Percentiles rank a stretch among this genome's conserved stretches.
Conservation (phyloP, 139 green algal species). For the Mychonastes homosphaera region DNA sequence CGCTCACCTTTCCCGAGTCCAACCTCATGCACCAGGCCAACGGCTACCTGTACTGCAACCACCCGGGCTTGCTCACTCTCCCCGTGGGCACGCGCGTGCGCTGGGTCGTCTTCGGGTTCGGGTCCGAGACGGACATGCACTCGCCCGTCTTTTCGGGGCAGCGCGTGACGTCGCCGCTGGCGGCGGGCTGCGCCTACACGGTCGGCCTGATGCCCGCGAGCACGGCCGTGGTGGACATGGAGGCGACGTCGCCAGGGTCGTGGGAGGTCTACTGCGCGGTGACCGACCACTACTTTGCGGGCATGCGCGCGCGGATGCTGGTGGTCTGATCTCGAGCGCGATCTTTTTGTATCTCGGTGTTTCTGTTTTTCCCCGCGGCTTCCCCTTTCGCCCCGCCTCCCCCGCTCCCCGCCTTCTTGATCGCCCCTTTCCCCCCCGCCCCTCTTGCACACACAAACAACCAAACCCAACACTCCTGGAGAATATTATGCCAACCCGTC, state of each 20-base stretch:
- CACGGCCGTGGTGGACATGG: conserved; percentile 18
- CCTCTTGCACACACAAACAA: too few relatives aligned
- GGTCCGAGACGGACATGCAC: conserved; percentile 43
- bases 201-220: conserved; percentile 28
- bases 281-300: conserved; percentile 37
- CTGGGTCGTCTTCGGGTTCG: conserved; percentile 28
- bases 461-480: too few relatives aligned
- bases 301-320: conserved; percentile 30
- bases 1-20: conserved; percentile 19
- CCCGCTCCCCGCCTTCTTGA: too few relatives aligned
- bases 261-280: conserved; percentile 54
- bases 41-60: conserved; percentile 44
- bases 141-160: conserved; percentile 27
- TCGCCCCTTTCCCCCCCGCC: too few relatives aligned
- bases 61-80: conserved; percentile 24
- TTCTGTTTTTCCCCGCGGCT: too few relatives aligned
- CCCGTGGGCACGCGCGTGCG: conserved; percentile 14
- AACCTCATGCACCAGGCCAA: conserved; percentile 43
- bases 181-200: conserved; percentile 1
- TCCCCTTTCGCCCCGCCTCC: too few relatives aligned
- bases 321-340: too few relatives aligned
- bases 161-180: conserved; percentile 6
- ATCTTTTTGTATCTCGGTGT: too few relatives aligned
- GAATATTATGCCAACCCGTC: too few relatives aligned
- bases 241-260: conserved; percentile 21